These are phyloP conservation scores for Lathyrus tuberosus DNA, from an alignment of 306 rosid genomes.

Conservation along the genomic window DNA sequence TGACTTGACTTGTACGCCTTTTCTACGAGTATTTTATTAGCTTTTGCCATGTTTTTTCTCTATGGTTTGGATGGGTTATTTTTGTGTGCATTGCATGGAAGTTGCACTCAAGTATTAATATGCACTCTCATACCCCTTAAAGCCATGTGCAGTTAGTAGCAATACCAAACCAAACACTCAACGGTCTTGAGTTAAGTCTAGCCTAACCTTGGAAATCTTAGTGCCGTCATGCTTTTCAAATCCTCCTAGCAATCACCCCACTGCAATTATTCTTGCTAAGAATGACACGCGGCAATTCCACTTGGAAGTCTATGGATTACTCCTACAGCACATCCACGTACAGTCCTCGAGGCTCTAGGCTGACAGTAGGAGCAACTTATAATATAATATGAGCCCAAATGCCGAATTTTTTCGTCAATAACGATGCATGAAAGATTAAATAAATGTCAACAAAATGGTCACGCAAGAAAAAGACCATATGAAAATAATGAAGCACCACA, in stretches of 20 bases:
- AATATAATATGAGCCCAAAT: slow-evolving; percentile 13
- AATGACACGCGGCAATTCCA: slow-evolving; percentile 26
- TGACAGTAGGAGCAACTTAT: slow-evolving; percentile 6
- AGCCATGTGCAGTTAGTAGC: background rate
- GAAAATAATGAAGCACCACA: background rate
- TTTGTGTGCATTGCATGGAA: background rate
- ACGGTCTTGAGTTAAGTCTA: background rate
- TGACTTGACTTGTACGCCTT: background rate
- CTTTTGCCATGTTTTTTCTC: slow-evolving; percentile 1
- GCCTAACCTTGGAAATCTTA: slow-evolving; percentile 17
- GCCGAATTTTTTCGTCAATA: background rate
- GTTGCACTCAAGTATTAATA: background rate
- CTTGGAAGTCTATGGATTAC: slow-evolving; percentile 22
- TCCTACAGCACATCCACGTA: background rate
- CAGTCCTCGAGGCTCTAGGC: background rate
- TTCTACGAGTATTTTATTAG: background rate
- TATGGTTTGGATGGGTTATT: slow-evolving; percentile 1
- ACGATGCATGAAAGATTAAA: background rate
- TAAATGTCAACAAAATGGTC: background rate
- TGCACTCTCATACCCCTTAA: background rate
- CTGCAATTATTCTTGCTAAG: slow-evolving; percentile 26
- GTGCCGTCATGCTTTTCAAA: slow-evolving; percentile 1
- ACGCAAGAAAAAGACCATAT: background rate
- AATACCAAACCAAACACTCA: background rate
- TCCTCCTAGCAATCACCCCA: background rate